Evolutionary conservation across 1,284 basidiomycete genomes (phyloP).

Genomic region (Malassezia cuniculi): DNA sequence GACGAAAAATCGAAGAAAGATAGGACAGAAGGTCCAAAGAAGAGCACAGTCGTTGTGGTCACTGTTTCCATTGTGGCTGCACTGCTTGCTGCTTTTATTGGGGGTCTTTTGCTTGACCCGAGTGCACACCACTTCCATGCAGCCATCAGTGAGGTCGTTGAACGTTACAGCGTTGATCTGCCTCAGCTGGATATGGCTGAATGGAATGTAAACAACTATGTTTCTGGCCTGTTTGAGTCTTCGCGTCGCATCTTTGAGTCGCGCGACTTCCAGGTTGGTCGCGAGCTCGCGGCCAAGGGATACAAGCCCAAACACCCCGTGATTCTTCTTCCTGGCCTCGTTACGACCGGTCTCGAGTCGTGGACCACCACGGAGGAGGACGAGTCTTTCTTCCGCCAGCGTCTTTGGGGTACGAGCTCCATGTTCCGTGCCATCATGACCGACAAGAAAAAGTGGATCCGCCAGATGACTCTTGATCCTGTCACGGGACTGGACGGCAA

Average conservation of each 20-base stretch:
- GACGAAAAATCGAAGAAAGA: slow-evolving; percentile 1
- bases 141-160: no score
- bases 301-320: slow-evolving; percentile 38
- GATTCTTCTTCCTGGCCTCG: slow-evolving; percentile 40
- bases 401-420: slow-evolving; percentile 47
- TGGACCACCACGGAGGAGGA: slow-evolving; percentile 33
- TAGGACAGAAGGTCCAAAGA: slow-evolving; percentile 1
- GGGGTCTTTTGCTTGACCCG: no score
- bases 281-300: slow-evolving; percentile 20
- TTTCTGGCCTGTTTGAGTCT: slow-evolving; percentile 24
- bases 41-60: neutral
- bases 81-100: no score
- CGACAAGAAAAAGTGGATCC: slow-evolving; percentile 74
- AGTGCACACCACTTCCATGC: no score
- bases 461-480: slow-evolving; percentile 77
- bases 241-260: slow-evolving; percentile 37
- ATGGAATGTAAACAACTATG: no score
- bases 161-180: no score
- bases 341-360: slow-evolving; percentile 40
- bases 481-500: slow-evolving; percentile 76
- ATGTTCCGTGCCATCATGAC: slow-evolving; percentile 78
- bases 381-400: slow-evolving; percentile 32
- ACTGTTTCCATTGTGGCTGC: neutral
- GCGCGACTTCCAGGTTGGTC: slow-evolving; percentile 35
- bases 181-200: no score